Percentiles rank a stretch among this genome's conserved stretches.
Conservation (phyloP, 345 rosid genomes). For the Euphorbia tirucalli region DNA sequence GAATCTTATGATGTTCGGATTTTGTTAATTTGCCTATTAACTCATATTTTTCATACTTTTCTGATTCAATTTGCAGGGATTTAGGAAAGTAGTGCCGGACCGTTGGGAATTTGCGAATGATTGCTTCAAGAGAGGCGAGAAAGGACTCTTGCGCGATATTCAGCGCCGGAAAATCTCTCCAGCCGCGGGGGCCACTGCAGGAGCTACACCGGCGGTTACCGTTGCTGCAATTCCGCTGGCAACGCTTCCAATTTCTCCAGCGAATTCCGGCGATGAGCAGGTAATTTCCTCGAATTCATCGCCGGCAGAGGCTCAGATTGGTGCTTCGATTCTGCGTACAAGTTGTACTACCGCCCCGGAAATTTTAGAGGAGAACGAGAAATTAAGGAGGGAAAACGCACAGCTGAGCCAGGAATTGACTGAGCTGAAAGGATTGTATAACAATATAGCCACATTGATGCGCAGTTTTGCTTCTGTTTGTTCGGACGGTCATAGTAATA, state of each 20-base stretch:
- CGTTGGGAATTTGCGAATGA: constrained; percentile 96
- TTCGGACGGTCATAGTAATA: constrained; percentile 25
- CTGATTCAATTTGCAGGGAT: constrained; percentile 48
- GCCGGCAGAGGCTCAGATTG: constrained; percentile 22
- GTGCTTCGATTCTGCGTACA: constrained; percentile 28
- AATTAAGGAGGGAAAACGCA: constrained; percentile 64
- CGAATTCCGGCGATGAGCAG: constrained; percentile 1
- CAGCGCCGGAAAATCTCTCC: constrained; percentile 78
- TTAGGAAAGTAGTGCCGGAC: constrained; percentile 88
- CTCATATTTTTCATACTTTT: too few relatives aligned
- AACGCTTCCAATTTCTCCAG: not conserved
- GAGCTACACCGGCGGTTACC: constrained; percentile 20
- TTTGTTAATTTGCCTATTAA: too few relatives aligned
- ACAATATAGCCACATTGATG: constrained; percentile 61
- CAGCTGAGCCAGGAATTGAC: constrained; percentile 65
- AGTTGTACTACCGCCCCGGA: constrained; percentile 75
- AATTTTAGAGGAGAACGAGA: constrained; percentile 76
- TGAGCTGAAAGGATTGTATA: constrained; percentile 61
- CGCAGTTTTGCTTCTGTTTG: constrained; percentile 51
- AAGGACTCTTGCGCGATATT: constrained; percentile 68
- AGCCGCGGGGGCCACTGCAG: constrained; percentile 15
- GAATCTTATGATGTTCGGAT: not conserved
- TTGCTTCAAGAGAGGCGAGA: constrained; percentile 73
- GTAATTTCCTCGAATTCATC: not conserved
- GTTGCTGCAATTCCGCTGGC: constrained; percentile 18